phyloP scores from a whole-genome alignment of 2,329 filamentous ascomycete genomes.

The Allantophomopsis cytisporea region DNA sequence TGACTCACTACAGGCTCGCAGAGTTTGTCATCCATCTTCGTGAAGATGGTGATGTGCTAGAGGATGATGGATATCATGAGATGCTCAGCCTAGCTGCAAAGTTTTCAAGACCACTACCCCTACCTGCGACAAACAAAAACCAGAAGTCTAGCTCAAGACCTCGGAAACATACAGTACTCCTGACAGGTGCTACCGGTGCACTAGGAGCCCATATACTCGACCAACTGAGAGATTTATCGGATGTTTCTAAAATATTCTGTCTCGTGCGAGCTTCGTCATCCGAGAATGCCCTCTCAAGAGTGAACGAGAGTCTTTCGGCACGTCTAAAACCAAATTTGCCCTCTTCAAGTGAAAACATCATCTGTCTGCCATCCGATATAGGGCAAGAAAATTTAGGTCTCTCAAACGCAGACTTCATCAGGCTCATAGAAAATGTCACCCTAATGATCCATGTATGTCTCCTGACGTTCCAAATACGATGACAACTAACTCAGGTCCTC shows the following conservation, averaged over 20 bases:
- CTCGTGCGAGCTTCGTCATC: constrained; percentile 34
- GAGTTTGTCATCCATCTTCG: constrained; percentile 13
- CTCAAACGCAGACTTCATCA: constrained; percentile 20
- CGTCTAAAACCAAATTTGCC: constrained; percentile 15
- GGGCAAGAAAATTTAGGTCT: constrained; percentile 33
- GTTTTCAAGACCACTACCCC: too few relatives aligned
- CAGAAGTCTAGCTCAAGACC: too few relatives aligned
- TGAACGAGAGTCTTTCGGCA: constrained; percentile 25
- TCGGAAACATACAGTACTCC: constrained; percentile 12
- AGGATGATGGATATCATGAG: constrained; percentile 6
- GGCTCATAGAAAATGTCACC: constrained; percentile 27
- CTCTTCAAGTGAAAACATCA: constrained; percentile 21
- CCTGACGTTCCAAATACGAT: neutral
- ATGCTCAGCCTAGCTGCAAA: constrained; percentile 27
- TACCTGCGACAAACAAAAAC: too few relatives aligned
- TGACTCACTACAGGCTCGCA: constrained; percentile 1
- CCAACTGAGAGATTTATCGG: constrained; percentile 23
- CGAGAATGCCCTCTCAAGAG: constrained; percentile 26
- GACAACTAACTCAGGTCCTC: neutral
- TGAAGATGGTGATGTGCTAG: constrained; percentile 19
- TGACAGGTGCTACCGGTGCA: constrained; percentile 35
- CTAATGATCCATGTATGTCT: constrained; percentile 38
- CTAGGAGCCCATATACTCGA: constrained; percentile 35
- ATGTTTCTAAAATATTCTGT: constrained; percentile 35
- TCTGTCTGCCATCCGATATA: constrained; percentile 33